A percentile compares a stretch with the other conserved stretches of the same genome.
Conservation (phyloP, 176 grass and related monocot species). For the Musa schizocarpa region DNA sequence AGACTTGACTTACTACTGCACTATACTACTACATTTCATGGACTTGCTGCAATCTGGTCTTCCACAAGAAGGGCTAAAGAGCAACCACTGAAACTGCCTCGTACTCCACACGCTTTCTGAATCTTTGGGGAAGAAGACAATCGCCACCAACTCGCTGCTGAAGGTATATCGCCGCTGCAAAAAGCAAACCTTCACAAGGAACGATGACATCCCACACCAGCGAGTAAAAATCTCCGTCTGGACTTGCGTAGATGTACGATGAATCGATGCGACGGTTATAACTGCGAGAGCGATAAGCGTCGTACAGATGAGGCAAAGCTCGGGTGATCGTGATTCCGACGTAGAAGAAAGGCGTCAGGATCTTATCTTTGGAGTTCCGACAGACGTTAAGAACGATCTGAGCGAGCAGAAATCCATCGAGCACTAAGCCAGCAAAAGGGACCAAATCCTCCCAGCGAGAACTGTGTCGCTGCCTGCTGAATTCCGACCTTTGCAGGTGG, state of each 20-base stretch:
- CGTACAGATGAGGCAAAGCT: conserved; percentile 35
- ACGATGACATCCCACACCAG: conserved; percentile 45
- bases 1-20: no score
- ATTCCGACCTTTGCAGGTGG: no score
- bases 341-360: conserved; percentile 40
- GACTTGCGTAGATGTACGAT: conserved; percentile 36
- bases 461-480: no score
- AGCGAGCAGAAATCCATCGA: no score
- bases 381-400: no score
- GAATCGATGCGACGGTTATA: conserved; percentile 11
- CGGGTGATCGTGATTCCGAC: conserved; percentile 28
- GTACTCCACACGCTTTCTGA: neutral
- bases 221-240: conserved; percentile 29
- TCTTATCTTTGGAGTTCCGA: neutral
- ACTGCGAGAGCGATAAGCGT: conserved; percentile 27
- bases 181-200: conserved; percentile 32
- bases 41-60: no score
- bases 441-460: no score
- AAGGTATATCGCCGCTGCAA: conserved; percentile 37
- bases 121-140: conserved; percentile 16
- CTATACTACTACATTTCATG: no score
- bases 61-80: no score
- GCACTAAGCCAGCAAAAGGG: no score
- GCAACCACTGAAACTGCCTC: neutral
- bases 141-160: conserved; percentile 47